These are phyloP conservation scores for Colletotrichum coccodes DNA, from an alignment of 2,329 filamentous ascomycete species.

Conservation along the genomic window DNA sequence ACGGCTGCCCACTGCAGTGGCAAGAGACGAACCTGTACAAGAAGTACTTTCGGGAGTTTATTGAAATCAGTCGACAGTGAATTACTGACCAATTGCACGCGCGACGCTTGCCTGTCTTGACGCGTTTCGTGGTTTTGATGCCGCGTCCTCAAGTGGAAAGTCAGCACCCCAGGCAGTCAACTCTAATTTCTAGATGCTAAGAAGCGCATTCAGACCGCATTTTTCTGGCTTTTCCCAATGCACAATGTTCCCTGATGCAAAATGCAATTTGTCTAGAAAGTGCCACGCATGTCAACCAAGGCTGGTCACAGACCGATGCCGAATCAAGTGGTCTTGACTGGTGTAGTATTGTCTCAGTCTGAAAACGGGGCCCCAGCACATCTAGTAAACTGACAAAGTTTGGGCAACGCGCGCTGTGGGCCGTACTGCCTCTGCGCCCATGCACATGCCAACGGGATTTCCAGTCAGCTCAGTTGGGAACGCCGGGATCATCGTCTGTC, in stretches of 20 bases:
- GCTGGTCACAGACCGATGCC: neutral
- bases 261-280: neutral
- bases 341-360: slow-evolving; percentile 23
- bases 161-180: neutral
- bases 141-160: slow-evolving; percentile 13
- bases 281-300: neutral
- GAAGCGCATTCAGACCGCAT: neutral
- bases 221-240: neutral
- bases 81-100: neutral
- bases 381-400: neutral
- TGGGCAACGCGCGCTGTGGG: slow-evolving; percentile 12
- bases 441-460: neutral
- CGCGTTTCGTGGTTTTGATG: slow-evolving; percentile 22
- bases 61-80: neutral
- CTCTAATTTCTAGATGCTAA: neutral
- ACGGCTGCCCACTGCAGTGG: neutral
- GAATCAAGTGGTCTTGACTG: slow-evolving; percentile 4
- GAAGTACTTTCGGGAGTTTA: too few species aligned
- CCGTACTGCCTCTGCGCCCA: neutral
- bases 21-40: too few species aligned
- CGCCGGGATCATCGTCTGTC: slow-evolving; percentile 11
- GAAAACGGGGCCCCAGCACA: slow-evolving; percentile 21
- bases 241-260: neutral
- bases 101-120: neutral
- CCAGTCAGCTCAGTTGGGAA: slow-evolving; percentile 21